These are phyloP conservation scores for Saccharomycopsis synnaedendra DNA, from an alignment of 805 yeast species.

Conservation along the genomic window DNA sequence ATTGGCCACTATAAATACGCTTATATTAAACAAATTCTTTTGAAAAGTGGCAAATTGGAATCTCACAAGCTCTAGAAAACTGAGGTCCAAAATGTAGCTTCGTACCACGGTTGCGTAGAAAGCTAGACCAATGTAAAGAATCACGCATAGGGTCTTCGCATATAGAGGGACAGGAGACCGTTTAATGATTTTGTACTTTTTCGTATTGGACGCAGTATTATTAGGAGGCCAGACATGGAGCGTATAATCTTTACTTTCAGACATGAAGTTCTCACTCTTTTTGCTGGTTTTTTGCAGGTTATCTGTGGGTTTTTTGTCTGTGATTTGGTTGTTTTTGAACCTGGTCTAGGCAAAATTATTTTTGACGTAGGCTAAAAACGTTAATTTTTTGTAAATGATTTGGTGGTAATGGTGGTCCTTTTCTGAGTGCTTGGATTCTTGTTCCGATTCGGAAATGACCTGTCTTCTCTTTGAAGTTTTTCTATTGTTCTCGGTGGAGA, in stretches of 20 bases:
- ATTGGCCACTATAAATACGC: background rate
- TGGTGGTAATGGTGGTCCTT: too few relatives aligned
- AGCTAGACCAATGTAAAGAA: background rate
- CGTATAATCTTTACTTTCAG: conserved; percentile 7
- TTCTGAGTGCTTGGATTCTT: too few relatives aligned
- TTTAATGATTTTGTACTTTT: conserved; percentile 8
- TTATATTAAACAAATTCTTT: background rate
- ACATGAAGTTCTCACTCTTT: background rate
- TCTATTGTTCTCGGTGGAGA: too few relatives aligned
- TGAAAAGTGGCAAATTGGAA: background rate
- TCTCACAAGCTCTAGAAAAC: background rate
- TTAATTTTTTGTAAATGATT: too few relatives aligned
- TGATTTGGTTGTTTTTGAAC: too few relatives aligned
- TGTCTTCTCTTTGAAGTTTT: too few relatives aligned
- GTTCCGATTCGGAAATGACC: too few relatives aligned
- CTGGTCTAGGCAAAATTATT: too few relatives aligned
- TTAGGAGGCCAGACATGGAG: conserved; percentile 15
- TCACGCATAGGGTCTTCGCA: background rate
- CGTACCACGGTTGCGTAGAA: background rate
- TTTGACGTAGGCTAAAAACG: too few relatives aligned
- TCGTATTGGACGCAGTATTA: conserved; percentile 5
- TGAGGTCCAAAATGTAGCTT: background rate
- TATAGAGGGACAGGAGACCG: conserved; percentile 6
- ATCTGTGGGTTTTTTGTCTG: too few relatives aligned
- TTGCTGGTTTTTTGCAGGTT: background rate